Percentiles rank a stretch among this genome's conserved stretches.
phyloP scores from a whole-genome alignment of 129 eudicot genomes.

The Pittosporum tobira region DNA sequence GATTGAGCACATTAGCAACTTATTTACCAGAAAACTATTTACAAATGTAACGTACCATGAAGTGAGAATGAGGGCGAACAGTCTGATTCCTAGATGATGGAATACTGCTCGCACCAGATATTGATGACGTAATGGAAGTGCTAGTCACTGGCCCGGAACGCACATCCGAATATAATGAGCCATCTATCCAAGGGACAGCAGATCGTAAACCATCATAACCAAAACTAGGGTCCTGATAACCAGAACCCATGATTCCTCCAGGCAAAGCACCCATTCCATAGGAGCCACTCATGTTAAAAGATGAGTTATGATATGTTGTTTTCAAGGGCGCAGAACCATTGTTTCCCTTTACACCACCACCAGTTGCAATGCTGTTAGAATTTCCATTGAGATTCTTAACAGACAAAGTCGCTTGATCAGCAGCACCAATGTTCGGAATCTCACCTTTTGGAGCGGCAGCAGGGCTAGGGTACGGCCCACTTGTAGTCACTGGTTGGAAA shows the following conservation, averaged over 20 bases:
- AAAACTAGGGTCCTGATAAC: constrained; percentile 55
- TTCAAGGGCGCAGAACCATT: constrained; percentile 28
- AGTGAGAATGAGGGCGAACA: constrained; percentile 36
- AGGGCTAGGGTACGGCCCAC: constrained; percentile 34
- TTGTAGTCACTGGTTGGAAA: constrained; percentile 45
- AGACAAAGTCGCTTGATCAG: constrained; percentile 41
- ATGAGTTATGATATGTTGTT: constrained; percentile 41
- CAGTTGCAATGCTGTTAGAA: constrained; percentile 30
- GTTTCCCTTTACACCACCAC: constrained; percentile 42
- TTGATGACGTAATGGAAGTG: constrained; percentile 18
- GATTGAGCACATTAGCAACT: neutral
- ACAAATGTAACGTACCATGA: constrained; percentile 34
- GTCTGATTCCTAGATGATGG: constrained; percentile 47
- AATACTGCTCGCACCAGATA: constrained; percentile 20
- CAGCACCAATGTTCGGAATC: constrained; percentile 31
- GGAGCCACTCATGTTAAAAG: constrained; percentile 28
- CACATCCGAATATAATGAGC: constrained; percentile 32
- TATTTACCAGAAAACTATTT: neutral
- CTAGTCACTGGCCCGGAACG: constrained; percentile 28
- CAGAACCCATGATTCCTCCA: constrained; percentile 24
- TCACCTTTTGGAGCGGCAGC: constrained; percentile 48
- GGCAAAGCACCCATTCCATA: constrained; percentile 42
- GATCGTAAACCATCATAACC: constrained; percentile 53
- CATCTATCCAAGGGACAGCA: constrained; percentile 54
- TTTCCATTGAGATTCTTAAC: constrained; percentile 44